Conservation (phyloP, 306 rosid species). For the Prunus kanzakura region DNA sequence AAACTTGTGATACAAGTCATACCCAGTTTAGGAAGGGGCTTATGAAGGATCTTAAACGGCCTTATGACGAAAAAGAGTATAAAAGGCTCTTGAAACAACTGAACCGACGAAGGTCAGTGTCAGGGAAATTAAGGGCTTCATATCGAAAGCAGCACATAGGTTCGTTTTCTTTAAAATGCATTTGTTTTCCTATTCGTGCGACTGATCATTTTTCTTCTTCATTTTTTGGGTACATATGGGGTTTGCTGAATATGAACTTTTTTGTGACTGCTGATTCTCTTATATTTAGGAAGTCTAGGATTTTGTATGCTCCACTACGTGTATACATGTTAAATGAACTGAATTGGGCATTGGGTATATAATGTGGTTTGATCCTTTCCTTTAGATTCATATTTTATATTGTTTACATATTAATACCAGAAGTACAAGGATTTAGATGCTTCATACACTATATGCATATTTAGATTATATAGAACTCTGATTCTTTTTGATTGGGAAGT, state of each 20-base stretch:
- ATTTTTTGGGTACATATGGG: background rate
- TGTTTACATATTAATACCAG: background rate
- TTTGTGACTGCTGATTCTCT: background rate
- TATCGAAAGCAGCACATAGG: slow-evolving; percentile 52
- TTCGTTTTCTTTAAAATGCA: slow-evolving; percentile 31
- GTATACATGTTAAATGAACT: background rate
- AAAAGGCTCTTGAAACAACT: slow-evolving; percentile 13
- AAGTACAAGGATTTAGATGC: background rate
- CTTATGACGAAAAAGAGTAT: slow-evolving; percentile 45
- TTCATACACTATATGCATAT: background rate
- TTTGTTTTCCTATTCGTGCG: background rate
- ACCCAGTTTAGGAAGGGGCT: slow-evolving; percentile 53
- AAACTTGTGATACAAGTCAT: slow-evolving; percentile 10
- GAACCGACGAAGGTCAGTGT: slow-evolving; percentile 8
- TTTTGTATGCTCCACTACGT: background rate
- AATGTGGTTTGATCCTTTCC: background rate
- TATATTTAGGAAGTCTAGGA: background rate
- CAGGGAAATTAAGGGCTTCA: slow-evolving; percentile 33
- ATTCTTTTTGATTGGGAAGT: too few relatives aligned
- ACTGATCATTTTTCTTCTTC: background rate
- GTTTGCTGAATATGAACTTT: background rate
- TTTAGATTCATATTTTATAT: background rate
- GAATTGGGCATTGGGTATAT: background rate
- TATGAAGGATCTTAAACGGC: slow-evolving; percentile 49
- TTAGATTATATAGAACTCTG: too few relatives aligned